Conservation (phyloP, 2,329 filamentous ascomycete genomes). For the Fusarium siculi region DNA sequence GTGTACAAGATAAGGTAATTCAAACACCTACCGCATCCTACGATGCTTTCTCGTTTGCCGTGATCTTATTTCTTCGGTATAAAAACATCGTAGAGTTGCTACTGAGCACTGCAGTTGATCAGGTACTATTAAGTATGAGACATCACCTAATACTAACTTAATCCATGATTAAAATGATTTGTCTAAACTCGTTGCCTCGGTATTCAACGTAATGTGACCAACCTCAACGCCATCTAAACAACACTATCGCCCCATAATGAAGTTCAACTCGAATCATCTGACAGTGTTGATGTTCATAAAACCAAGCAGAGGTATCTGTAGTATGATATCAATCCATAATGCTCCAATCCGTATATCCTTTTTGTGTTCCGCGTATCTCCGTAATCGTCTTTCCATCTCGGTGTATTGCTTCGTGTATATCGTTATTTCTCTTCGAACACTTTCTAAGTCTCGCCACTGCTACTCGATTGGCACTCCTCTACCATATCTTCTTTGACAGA, state of each 20-base stretch:
- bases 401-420: constrained; percentile 20
- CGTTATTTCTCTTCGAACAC: constrained; percentile 2
- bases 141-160: not conserved
- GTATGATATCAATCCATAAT: not conserved
- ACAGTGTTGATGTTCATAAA: not conserved
- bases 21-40: not conserved
- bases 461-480: constrained; percentile 41
- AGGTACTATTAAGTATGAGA: not conserved
- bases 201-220: not conserved
- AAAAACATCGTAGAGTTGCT: not conserved
- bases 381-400: not conserved
- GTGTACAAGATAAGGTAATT: constrained; percentile 16
- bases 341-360: not conserved
- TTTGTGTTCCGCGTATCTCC: not conserved
- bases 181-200: not conserved
- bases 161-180: not conserved
- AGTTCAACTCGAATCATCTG: constrained; percentile 2
- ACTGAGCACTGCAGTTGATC: not conserved
- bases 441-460: constrained; percentile 29
- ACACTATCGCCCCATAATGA: not conserved
- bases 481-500: constrained; percentile 2
- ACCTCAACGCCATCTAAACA: constrained; percentile 5
- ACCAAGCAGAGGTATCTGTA: constrained; percentile 2
- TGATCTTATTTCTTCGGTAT: not conserved
- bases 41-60: constrained; percentile 50